A percentile compares a stretch with the other conserved stretches of the same genome.
Conservation (phyloP, 2,329 filamentous ascomycete species). For the Colletotrichum paranaense region DNA sequence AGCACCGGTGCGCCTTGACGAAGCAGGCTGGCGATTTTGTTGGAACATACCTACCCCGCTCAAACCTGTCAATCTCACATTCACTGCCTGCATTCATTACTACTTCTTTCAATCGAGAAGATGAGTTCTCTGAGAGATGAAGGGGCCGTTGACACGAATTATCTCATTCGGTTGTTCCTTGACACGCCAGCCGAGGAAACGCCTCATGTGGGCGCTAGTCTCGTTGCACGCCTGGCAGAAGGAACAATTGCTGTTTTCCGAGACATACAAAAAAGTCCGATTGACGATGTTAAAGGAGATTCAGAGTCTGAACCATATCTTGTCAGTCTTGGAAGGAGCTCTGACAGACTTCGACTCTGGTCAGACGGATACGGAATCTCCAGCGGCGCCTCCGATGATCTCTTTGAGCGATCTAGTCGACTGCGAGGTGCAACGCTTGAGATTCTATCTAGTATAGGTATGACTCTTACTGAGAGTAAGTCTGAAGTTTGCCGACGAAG, state of each 20-base stretch:
- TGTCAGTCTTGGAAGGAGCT: not conserved
- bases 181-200: too few relatives aligned
- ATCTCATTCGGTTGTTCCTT: not conserved
- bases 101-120: not conserved
- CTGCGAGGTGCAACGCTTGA: not conserved
- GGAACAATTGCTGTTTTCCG: not conserved
- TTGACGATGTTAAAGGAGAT: not conserved
- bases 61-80: not conserved
- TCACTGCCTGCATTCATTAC: not conserved
- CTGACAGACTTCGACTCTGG: not conserved
- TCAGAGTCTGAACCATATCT: fast-evolving
- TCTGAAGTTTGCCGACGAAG: not conserved
- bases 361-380: not conserved
- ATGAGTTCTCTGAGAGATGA: not conserved
- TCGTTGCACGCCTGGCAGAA: not conserved
- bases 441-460: not conserved
- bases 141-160: not conserved
- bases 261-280: not conserved
- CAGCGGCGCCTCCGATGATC: not conserved
- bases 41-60: not conserved
- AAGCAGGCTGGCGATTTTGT: not conserved
- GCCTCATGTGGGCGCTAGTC: not conserved
- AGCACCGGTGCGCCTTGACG: not conserved
- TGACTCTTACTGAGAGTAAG: not conserved
- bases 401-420: not conserved